Base-by-base conservation (phyloP, 805 yeast genomes). In the Yarrowia sp. region DNA sequence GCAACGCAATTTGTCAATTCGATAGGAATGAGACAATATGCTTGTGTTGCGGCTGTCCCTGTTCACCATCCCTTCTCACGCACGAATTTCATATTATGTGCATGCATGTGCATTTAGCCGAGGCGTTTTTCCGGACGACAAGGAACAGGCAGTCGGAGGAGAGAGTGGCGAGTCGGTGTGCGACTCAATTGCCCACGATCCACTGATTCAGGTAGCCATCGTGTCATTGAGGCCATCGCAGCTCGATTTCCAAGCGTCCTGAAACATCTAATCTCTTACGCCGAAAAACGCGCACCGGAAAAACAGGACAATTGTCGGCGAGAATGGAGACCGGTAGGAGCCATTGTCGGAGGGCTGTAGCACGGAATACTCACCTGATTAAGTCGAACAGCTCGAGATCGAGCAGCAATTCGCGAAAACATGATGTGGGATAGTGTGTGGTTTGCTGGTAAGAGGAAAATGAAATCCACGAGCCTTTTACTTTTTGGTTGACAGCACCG, bases 381-480 rank as follows among this genome's bases (percentile, higher is more conserved):
- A n/a, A 58, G 49, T 58, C 63, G 63, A 58, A 43, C 51, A 58
- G 63, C 63, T 43, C 63, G 49, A 33, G 63, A 58, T 41, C 63
- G 63, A 58, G 63, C 63, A 41, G 51, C 63, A 58, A 58, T 41
- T 58, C 63, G 49, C 40, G 63, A 58, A 58, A 58, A 58, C 63
- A 58, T 58, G 40, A 30, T 58, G 46, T 40, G 36, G 63, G 63
- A 32, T 30, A 16, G 21, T 16, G 51, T 38, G 51, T 32, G 48
- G 49, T 28, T 56, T 30, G 63, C 51, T 56, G 63, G 51, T 41
- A 38, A 43, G 63, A 56, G 49, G 62, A 41, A 43, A 58, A 58
- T 54, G 61, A 54, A 54, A 38, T 38, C 61, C 61, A 38, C 61
- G 46, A 38, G 43, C 59, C 59, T 51, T 51, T 51, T 51, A 51